These are phyloP conservation scores for Colletotrichum paranaense DNA, from an alignment of 2,329 filamentous ascomycete genomes.

Conservation along the genomic window DNA sequence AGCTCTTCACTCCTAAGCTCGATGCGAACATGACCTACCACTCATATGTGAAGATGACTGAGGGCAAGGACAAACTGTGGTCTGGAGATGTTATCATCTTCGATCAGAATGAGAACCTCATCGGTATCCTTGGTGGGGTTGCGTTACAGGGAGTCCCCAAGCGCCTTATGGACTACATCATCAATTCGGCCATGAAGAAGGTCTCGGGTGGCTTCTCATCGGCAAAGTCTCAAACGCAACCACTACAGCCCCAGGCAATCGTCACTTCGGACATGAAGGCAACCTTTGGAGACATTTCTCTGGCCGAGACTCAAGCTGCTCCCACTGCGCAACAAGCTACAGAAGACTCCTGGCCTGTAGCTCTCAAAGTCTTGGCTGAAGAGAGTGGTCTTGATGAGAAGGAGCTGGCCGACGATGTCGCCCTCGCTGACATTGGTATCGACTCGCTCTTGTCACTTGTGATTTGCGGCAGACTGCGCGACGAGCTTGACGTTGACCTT, in stretches of 20 bases:
- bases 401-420: conserved; percentile 66
- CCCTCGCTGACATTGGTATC: conserved; percentile 68
- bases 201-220: conserved; percentile 53
- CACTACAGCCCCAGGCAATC: background rate
- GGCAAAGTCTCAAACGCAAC: conserved; percentile 52
- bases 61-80: conserved; percentile 59
- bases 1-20: conserved; percentile 57
- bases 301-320: background rate
- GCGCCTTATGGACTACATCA: conserved; percentile 72
- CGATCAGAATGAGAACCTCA: conserved; percentile 61
- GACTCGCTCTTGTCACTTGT: conserved; percentile 71
- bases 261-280: background rate
- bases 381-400: conserved; percentile 65
- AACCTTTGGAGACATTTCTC: background rate
- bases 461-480: conserved; percentile 65
- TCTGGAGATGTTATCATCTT: conserved; percentile 65
- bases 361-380: conserved; percentile 64
- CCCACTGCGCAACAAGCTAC: conserved; percentile 55
- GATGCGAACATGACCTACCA: conserved; percentile 59
- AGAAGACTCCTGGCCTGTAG: conserved; percentile 54
- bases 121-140: conserved; percentile 63
- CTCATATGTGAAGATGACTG: conserved; percentile 69
- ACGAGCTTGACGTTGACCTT: conserved; percentile 67
- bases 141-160: conserved; percentile 76
- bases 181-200: conserved; percentile 56